Evolutionary conservation across 352 stramenopile genomes (phyloP), one percentile per base, ranked within the genome.

Genomic region (Globisporangium canariense): DNA sequence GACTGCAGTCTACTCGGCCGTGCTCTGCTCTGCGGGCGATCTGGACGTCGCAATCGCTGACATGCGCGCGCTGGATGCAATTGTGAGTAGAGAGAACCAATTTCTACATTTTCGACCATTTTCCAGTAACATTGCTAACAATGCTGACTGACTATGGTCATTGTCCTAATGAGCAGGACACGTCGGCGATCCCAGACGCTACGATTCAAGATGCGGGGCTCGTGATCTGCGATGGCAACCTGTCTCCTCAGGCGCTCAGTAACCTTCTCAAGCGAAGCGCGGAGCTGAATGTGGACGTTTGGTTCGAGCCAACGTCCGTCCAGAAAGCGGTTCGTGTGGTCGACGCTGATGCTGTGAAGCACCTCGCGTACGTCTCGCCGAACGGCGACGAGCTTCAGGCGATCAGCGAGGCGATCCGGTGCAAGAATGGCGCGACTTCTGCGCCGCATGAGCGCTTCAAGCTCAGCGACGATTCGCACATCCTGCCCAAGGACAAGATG

Each of bases 271-370:
- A 71, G 41, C 79, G 83, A n/a, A 76, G 73, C 47, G 60, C 69
- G n/a, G 41, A 54, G 10, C 58, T 80, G 8, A 58, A 73, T 2
- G 73, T 92, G 0, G 69, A 77, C 38, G 76, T 86, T 13, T 90
- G 83, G 83, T 96, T 96, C 49, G 89, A 97, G 69, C 85, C 89
- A 47, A 94, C 86, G 6, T 96, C 87, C 2, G 80, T 95, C 9
- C 79, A 91, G 50, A 97, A 97, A 65, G 79, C 86, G 1, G 61
- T 87, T 22, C 83, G 79, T 34, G 69, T 90, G 22, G 76, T 91
- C 3, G 73, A 89, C 10, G 79, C 75, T 36, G 58, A 65, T 8
- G 79, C 66, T 0, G 62, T 94, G 1, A 57, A 75, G 38, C 70
- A 74, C 43, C 55, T 93, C 54, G 80, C 76, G 59, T 91, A 91